Percentiles rank a stretch among this genome's conserved stretches.
These are phyloP conservation scores for Xylaria sp. DNA, from an alignment of 2,329 filamentous ascomycete species.

Conservation along the genomic window DNA sequence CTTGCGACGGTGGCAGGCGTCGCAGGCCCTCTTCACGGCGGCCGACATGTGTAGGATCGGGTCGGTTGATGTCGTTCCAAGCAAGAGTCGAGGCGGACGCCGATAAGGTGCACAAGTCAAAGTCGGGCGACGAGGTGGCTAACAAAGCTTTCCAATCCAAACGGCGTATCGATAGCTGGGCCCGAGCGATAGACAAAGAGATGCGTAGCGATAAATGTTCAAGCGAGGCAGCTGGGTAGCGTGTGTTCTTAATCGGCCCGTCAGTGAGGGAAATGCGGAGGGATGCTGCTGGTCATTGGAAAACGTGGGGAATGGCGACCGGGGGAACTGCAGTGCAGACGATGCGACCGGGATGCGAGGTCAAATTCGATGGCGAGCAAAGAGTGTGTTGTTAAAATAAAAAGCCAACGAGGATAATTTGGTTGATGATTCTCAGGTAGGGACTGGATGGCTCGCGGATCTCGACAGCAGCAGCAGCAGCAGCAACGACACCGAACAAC, in stretches of 20 bases:
- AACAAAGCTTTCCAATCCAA: slow-evolving; percentile 13
- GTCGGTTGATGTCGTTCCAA: background rate
- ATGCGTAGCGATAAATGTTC: slow-evolving; percentile 36
- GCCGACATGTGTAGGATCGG: slow-evolving; percentile 48
- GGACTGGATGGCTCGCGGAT: slow-evolving; percentile 18
- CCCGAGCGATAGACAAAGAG: slow-evolving; percentile 21
- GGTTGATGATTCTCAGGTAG: slow-evolving; percentile 1
- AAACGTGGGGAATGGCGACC: slow-evolving; percentile 46
- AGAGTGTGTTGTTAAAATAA: slow-evolving; percentile 6
- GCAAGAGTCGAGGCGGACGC: slow-evolving; percentile 1
- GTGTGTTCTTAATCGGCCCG: slow-evolving; percentile 51
- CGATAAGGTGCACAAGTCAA: background rate
- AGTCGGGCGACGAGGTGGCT: slow-evolving; percentile 8
- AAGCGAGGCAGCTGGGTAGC: slow-evolving; percentile 40
- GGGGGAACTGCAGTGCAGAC: slow-evolving; percentile 31
- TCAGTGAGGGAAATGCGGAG: slow-evolving; percentile 50
- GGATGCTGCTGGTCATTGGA: slow-evolving; percentile 43
- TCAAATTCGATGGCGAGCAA: slow-evolving; percentile 4
- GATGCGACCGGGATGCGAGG: slow-evolving; percentile 21
- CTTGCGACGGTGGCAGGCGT: slow-evolving; percentile 79
- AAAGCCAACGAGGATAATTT: background rate
- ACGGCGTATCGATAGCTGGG: slow-evolving; percentile 25
- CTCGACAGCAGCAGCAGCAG: slow-evolving; percentile 4
- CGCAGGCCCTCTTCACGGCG: slow-evolving; percentile 69
- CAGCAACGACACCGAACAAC: slow-evolving; percentile 1